phyloP scores from a whole-genome alignment of 2,329 filamentous ascomycete species.

The Cercospora zeina region DNA sequence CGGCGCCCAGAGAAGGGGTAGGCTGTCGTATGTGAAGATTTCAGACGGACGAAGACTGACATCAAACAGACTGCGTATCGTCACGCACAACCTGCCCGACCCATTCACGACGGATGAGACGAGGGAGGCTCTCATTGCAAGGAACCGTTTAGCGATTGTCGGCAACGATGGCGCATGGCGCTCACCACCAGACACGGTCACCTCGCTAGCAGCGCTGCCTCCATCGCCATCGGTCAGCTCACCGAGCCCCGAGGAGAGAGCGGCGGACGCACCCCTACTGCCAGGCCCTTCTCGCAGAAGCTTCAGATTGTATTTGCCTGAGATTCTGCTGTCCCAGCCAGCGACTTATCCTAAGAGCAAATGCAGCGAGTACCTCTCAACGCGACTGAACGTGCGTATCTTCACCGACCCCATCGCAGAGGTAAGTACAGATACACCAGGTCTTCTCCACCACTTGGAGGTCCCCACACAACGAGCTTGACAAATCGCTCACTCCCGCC shows the following conservation, averaged over 20 bases:
- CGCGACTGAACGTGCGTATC: not conserved
- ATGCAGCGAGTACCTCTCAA: not conserved
- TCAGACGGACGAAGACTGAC: not conserved
- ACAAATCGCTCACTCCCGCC: constrained; percentile 10
- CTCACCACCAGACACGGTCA: not conserved
- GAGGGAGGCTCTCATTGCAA: not conserved
- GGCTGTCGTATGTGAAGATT: not conserved
- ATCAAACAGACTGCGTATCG: not conserved
- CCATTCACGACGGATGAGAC: constrained; percentile 1
- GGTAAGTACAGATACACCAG: not conserved
- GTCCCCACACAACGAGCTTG: not conserved
- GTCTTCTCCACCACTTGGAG: not conserved
- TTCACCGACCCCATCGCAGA: not conserved
- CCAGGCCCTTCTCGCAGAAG: not conserved
- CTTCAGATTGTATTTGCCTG: not conserved
- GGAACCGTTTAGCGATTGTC: not conserved
- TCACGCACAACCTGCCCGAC: not conserved
- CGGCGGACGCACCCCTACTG: too few relatives aligned
- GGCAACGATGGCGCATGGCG: not conserved
- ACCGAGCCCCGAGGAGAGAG: too few relatives aligned
- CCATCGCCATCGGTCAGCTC: not conserved
- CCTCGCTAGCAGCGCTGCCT: not conserved
- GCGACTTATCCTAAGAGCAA: not conserved
- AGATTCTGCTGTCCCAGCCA: not conserved
- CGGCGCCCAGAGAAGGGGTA: not conserved